A percentile compares a stretch with the other conserved stretches of the same genome.
phyloP scores from a whole-genome alignment of 2,329 filamentous ascomycete species.

The Epichloe baconii region DNA sequence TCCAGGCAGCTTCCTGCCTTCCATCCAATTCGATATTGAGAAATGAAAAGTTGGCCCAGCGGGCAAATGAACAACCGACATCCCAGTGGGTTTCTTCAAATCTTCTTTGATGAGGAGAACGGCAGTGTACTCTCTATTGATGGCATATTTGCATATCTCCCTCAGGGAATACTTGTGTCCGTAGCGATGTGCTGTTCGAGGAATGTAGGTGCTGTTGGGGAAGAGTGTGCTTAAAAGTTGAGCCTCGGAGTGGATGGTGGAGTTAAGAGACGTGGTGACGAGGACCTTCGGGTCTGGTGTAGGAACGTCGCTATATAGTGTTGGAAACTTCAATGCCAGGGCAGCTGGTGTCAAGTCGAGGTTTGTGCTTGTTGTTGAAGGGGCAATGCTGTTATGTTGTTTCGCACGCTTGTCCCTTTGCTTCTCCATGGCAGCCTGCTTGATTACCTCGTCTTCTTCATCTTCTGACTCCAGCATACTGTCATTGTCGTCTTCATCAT shows the following conservation, averaged over 20 bases:
- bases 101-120: slow-evolving; percentile 82
- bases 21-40: slow-evolving; percentile 77
- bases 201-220: slow-evolving; percentile 78
- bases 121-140: slow-evolving; percentile 70
- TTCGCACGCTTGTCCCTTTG: slow-evolving; percentile 31
- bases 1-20: slow-evolving; percentile 75
- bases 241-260: slow-evolving; percentile 74
- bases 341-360: slow-evolving; percentile 49
- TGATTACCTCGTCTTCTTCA: slow-evolving; percentile 38
- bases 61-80: slow-evolving; percentile 77
- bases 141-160: slow-evolving; percentile 78
- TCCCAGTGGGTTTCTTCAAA: slow-evolving; percentile 66
- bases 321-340: slow-evolving; percentile 47
- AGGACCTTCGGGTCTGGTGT: slow-evolving; percentile 67
- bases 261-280: slow-evolving; percentile 82
- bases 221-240: slow-evolving; percentile 68
- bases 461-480: slow-evolving; percentile 66
- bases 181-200: slow-evolving; percentile 69
- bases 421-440: slow-evolving; percentile 27
- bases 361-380: slow-evolving; percentile 49
- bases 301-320: slow-evolving; percentile 46
- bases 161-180: slow-evolving; percentile 83
- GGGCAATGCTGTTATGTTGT: slow-evolving; percentile 37
- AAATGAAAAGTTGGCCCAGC: slow-evolving; percentile 87
- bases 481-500: slow-evolving; percentile 50